Base-by-base conservation (phyloP, 2,329 filamentous ascomycete genomes). In the Elsinoe batatas region DNA sequence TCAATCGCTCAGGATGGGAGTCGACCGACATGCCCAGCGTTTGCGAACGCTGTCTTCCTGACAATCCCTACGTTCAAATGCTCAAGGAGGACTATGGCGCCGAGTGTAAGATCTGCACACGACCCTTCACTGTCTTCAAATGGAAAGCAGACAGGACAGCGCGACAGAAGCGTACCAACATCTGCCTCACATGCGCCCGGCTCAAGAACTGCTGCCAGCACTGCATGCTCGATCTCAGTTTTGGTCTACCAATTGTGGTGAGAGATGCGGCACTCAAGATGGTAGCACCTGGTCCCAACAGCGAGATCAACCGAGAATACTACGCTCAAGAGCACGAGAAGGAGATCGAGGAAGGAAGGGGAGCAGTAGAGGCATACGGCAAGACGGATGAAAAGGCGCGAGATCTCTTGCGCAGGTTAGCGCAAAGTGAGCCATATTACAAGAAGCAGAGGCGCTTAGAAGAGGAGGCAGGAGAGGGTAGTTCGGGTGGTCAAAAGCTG, bases 171-270 rank as follows among this genome's bases (percentile, higher is more conserved):
- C 85, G 88, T 62, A 97, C 91, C 55, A 95, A 88, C 65, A 94
- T 97, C 65, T 98, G 93, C 71, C 78, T 98, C 20, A 98, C 93
- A 38, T 98, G 93, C 76, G 91, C 93, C 18, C 87, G 93, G 43
- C 79, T 97, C 62, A 98, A 98, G 74, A 98, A 98, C 75, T 97
- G 93, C 76, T 98, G 93, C 68, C 93, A 98, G 75, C 91, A 86
- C 73, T 98, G 93, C 76, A 97, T 97, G 89, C 84, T 98, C 54
- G 93, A 98, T 78, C 75, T 98, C 58, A 91, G 88, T 11, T 98
- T 97, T 67, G 94, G 93, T 20, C 77, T 98, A 26, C 93, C 93
- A 10, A 95, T 98, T 66, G 87, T 91, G 12, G 88, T 98, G 57
- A 84, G 93, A 67, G 93, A 98, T 76, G 93, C 93, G 2, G 93